Evolutionary conservation across 176 grass and related monocot genomes (phyloP).

Genomic region (Hsuehochloa calcarea): DNA sequence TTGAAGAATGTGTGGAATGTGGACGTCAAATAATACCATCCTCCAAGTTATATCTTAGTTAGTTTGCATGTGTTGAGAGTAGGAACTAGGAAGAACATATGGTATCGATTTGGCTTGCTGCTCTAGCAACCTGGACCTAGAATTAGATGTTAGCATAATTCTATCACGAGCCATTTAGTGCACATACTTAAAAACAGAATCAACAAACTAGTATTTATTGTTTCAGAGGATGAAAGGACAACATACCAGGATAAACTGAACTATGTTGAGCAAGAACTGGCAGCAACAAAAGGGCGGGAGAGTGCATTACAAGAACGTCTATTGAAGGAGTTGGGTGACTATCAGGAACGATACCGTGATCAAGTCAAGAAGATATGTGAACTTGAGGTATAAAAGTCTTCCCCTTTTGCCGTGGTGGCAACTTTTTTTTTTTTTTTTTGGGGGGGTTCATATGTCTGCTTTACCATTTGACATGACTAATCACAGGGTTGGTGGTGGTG

Average conservation of each 20-base stretch:
- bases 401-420: background rate
- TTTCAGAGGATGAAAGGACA: slow-evolving; percentile 72
- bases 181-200: background rate
- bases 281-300: slow-evolving; percentile 79
- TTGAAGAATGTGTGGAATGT: background rate
- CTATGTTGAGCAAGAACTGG: slow-evolving; percentile 82
- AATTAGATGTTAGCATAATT: slow-evolving; percentile 19
- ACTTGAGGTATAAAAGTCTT: slow-evolving; percentile 55
- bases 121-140: background rate
- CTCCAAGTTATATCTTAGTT: background rate
- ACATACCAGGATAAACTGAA: slow-evolving; percentile 57
- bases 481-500: slow-evolving; percentile 24
- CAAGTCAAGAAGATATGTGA: slow-evolving; percentile 73
- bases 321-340: slow-evolving; percentile 71
- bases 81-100: background rate
- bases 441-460: background rate
- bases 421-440: background rate
- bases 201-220: slow-evolving; percentile 23
- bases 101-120: slow-evolving; percentile 13
- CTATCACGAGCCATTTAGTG: slow-evolving; percentile 19
- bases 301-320: slow-evolving; percentile 69
- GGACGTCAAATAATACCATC: background rate
- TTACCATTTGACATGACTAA: slow-evolving; percentile 9
- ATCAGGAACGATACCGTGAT: slow-evolving; percentile 55
- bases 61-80: background rate